Evolutionary conservation across 768 basidiomycete genomes (phyloP).

Genomic region (Kondoa malvinella): DNA sequence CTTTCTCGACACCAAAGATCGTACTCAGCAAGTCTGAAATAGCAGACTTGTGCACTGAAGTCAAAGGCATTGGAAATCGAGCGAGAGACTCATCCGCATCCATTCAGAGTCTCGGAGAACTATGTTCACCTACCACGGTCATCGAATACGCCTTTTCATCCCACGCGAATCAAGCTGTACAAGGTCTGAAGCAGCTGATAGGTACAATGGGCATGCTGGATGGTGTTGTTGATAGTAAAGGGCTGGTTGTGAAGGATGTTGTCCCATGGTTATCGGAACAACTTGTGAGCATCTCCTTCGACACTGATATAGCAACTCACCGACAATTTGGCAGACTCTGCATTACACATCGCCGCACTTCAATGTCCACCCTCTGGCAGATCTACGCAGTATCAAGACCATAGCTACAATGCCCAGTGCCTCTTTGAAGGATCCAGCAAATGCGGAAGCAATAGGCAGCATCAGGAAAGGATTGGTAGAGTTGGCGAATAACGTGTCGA

Average conservation of each 20-base stretch:
- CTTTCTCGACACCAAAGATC: no score
- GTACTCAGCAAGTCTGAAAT: no score
- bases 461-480: background rate
- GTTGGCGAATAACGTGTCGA: background rate
- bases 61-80: no score
- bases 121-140: no score
- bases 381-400: no score
- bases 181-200: background rate
- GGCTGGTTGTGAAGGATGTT: background rate
- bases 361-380: background rate
- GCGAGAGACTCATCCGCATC: no score
- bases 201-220: background rate
- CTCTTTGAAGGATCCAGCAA: background rate
- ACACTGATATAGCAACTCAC: background rate
- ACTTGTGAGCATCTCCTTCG: background rate
- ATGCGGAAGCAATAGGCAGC: background rate
- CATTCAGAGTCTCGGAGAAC: no score
- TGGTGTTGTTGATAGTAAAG: background rate
- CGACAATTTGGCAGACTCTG: background rate
- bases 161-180: background rate
- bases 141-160: background rate
- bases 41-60: no score
- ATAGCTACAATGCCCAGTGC: no score
- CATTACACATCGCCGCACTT: background rate
- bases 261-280: background rate